A percentile compares a stretch with the other conserved stretches of the same genome.
phyloP scores from a whole-genome alignment of 2,329 filamentous ascomycete species.

The Paraphoma chrysanthemicola region DNA sequence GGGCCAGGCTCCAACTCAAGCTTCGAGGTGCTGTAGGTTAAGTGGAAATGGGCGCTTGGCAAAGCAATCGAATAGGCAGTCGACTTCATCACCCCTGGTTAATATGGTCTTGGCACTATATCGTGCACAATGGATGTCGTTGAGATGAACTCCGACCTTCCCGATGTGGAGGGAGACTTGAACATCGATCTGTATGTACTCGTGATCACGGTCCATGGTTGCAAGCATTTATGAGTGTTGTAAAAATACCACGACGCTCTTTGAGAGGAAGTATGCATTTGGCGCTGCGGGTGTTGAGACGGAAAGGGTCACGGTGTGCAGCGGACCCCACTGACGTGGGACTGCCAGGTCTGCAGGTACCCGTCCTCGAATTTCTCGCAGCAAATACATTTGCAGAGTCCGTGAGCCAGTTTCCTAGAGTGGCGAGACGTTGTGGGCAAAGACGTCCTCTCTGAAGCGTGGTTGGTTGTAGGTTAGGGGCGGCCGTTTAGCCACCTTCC shows the following conservation, averaged over 20 bases:
- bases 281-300: no score
- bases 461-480: conserved; percentile 15
- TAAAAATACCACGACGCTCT: not conserved
- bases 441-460: conserved; percentile 6
- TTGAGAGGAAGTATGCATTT: no score
- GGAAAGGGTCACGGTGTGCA: no score
- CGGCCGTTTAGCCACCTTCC: conserved; percentile 22
- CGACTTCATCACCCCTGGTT: conserved; percentile 11
- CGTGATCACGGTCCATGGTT: not conserved
- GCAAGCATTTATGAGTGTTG: not conserved
- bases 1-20: conserved; percentile 10
- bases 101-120: conserved; percentile 22
- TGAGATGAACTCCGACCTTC: conserved; percentile 19
- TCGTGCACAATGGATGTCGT: conserved; percentile 8
- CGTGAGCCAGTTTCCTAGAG: not conserved
- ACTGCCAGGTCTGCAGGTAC: conserved; percentile 6
- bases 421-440: not conserved
- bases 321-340: no score
- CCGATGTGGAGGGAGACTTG: conserved; percentile 13
- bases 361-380: conserved; percentile 1
- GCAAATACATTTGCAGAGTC: conserved; percentile 1
- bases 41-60: conserved; percentile 18
- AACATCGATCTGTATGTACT: conserved; percentile 8
- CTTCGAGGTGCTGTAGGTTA: conserved; percentile 9
- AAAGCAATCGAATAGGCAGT: conserved; percentile 25